phyloP scores from a whole-genome alignment of 1,284 basidiomycete species.

The Meira miltonrushii region DNA sequence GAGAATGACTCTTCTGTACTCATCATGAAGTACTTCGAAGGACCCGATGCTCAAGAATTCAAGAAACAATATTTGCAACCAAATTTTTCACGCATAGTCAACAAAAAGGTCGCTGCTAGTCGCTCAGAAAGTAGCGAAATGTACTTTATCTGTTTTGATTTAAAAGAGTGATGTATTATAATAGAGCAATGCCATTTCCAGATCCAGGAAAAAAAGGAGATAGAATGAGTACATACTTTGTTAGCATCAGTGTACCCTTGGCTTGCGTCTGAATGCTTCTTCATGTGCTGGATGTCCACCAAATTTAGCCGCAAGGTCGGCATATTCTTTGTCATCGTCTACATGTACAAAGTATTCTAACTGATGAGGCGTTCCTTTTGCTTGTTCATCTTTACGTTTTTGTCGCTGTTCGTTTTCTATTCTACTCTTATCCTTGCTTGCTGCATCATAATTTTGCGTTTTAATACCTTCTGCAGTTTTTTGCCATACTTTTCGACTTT shows the following conservation, averaged over 20 bases:
- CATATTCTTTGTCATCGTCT: conserved; percentile 51
- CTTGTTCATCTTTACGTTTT: conserved; percentile 74
- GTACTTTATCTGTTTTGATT: conserved; percentile 7
- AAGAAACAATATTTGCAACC: background rate
- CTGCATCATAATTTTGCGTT: conserved; percentile 84
- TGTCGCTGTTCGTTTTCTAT: conserved; percentile 94
- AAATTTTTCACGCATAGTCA: background rate
- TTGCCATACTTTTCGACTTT: conserved; percentile 80
- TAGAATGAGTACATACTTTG: background rate
- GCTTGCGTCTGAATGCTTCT: conserved; percentile 27
- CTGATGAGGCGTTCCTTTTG: conserved; percentile 68
- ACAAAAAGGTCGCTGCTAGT: conserved; percentile 6
- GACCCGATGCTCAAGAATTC: conserved; percentile 1
- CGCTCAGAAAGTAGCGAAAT: conserved; percentile 7
- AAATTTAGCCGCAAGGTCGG: conserved; percentile 32
- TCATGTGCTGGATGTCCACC: conserved; percentile 35
- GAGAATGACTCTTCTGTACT: background rate
- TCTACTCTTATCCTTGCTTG: conserved; percentile 78
- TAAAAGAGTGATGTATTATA: background rate
- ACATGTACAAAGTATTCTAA: conserved; percentile 50
- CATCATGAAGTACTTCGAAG: conserved; percentile 9
- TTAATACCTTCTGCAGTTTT: conserved; percentile 84
- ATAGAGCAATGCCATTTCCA: background rate
- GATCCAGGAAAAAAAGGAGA: background rate
- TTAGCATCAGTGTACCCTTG: conserved; percentile 9